Percentiles rank a stretch among this genome's conserved stretches.
phyloP scores from a whole-genome alignment of 1,139 yeast genomes.

The Candida labiduridarum region DNA sequence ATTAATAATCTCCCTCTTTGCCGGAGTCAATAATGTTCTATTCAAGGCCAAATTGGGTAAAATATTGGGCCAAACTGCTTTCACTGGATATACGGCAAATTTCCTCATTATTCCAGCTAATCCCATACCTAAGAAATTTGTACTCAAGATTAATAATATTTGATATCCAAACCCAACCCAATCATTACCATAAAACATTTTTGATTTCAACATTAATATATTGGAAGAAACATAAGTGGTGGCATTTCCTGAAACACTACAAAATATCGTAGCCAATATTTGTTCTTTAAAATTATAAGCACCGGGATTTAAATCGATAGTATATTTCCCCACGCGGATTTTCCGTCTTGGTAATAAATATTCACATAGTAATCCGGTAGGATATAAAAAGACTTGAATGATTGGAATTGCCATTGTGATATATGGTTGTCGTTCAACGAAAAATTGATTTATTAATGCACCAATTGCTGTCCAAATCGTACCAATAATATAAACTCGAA shows the following conservation, averaged over 20 bases:
- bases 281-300: conserved; percentile 33
- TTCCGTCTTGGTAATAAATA: conserved; percentile 24
- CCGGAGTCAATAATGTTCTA: conserved; percentile 50
- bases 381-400: conserved; percentile 29
- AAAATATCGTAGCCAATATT: conserved; percentile 27
- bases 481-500: conserved; percentile 57
- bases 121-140: conserved; percentile 65
- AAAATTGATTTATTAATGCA: conserved; percentile 59
- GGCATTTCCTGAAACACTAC: conserved; percentile 38
- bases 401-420: conserved; percentile 46
- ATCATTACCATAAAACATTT: conserved; percentile 38
- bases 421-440: conserved; percentile 56
- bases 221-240: conserved; percentile 25
- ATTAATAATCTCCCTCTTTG: conserved; percentile 40
- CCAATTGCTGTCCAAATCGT: conserved; percentile 53
- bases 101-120: conserved; percentile 63
- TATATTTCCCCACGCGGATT: conserved; percentile 13
- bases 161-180: conserved; percentile 57
- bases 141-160: conserved; percentile 49
- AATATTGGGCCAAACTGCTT: conserved; percentile 59
- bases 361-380: conserved; percentile 23
- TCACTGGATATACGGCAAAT: conserved; percentile 59
- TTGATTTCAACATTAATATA: conserved; percentile 29
- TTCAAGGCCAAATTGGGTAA: conserved; percentile 61
- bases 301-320: conserved; percentile 29